Evolutionary conservation across 2,329 filamentous ascomycete genomes (phyloP), one percentile per base, ranked within the genome.

Genomic region (Thielaviopsis punctulata): DNA sequence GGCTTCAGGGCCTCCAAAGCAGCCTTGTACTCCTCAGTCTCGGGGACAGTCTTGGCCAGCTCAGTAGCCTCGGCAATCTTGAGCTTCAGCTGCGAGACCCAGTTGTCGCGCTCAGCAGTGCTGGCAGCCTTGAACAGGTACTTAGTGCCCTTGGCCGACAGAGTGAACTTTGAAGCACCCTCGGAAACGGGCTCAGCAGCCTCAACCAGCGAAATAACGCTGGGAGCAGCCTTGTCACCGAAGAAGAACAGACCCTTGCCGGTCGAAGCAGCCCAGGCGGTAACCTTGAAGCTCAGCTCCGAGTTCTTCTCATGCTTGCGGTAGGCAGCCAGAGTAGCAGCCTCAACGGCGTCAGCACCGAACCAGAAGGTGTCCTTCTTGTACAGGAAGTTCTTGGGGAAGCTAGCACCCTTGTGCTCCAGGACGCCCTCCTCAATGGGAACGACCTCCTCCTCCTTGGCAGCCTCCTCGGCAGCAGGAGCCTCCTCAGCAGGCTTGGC

Each of bases 281-380:
- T 83, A 60, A 84, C 83, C 59, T 85, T 76, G 71, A 93, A 83
- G 56, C 84, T 82, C 59, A 82, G 68, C 56, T 76, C 74, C 51
- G 81, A 75, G 53, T 82, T 75, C 82, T 95, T 95, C 77, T 95
- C 88, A 62, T 80, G 82, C 70, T 88, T 86, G 60, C 93, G 75
- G 73, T 90, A 95, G 61, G 75, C 70, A 59, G 74, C 68, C 53
- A 95, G 76, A 64, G 82, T 75, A 69, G 90, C 83, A 60, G 79
- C 69, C 62, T 88, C 79, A 55, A 93, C 68, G 48, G 84, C 70
- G 52, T 88, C 84, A 48, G 77, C 72, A 60, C 80, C 79, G 69
- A 90, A 86, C 77, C 82, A 89, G 73, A 96, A 95, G 72, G 86
- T 86, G 66, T 88, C 87, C 79, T 95, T 95, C 67, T 82, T 80